These are phyloP conservation scores for Mycena maculata DNA, from an alignment of 768 basidiomycete genomes.

Conservation along the genomic window DNA sequence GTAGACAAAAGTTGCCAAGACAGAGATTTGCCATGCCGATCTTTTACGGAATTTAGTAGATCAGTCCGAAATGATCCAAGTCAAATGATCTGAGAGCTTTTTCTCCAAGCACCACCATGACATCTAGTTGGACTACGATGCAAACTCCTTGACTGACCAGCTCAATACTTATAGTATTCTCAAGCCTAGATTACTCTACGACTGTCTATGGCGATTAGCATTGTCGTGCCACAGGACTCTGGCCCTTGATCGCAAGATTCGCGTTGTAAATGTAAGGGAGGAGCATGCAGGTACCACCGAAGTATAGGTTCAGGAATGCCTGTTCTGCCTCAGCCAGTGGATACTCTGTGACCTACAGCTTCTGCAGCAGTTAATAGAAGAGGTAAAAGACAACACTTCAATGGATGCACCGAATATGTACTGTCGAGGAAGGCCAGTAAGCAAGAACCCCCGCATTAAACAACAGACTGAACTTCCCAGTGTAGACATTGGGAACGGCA, in stretches of 20 bases:
- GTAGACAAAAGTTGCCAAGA: no score
- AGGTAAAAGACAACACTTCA: not conserved
- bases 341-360: slow-evolving; percentile 55
- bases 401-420: slow-evolving; percentile 33
- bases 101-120: no score
- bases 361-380: slow-evolving; percentile 37
- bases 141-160: no score
- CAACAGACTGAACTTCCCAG: slow-evolving; percentile 40
- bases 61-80: no score
- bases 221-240: slow-evolving; percentile 45
- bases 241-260: slow-evolving; percentile 49
- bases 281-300: slow-evolving; percentile 43
- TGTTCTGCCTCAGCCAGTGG: slow-evolving; percentile 53
- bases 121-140: no score
- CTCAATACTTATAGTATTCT: no score
- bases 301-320: slow-evolving; percentile 55
- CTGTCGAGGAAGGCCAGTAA: slow-evolving; percentile 44
- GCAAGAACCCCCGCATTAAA: slow-evolving; percentile 53
- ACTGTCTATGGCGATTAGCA: no score
- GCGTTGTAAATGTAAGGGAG: slow-evolving; percentile 51
- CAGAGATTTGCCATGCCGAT: no score
- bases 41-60: no score
- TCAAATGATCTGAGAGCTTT: no score
- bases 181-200: no score
- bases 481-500: slow-evolving; percentile 46